Base-by-base conservation (phyloP, 2,329 filamentous ascomycete genomes). In the Diaporthe batatas region DNA sequence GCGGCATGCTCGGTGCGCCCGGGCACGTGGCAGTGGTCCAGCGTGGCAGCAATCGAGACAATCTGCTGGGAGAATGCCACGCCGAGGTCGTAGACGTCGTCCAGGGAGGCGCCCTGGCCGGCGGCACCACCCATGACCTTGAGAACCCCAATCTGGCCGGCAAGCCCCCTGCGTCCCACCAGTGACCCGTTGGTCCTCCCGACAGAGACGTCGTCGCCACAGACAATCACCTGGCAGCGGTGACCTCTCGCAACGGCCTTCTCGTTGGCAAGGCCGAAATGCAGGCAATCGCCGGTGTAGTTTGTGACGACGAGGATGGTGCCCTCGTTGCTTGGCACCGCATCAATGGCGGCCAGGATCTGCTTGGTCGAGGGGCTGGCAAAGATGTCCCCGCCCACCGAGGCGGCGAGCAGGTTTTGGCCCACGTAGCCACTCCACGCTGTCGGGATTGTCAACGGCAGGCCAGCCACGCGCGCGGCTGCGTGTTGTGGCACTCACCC, bases 351-450 rank as follows among this genome's bases (percentile, higher is more conserved):
- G 1, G 89, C 86, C 11, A 91, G 79, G 71, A 92, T 90, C 80
- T 92, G 90, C 73, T 88, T 89, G 14, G 90, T 90, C 72, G 87
- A 90, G 0, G 90, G 90, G 8, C 86, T 89, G 21, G 90, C 90
- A 75, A 92, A 92, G 75, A 92, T 88, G 77, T 91, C 89, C 55
- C 90, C 90, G 5, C 85, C 86, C 6, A 90, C 90, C 6, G 89
- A 87, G 6, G 89, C 89, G 1, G 88, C 84, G n/a, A 92, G 85
- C 81, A 91, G 84, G 78, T 90, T 90, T 72, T 81, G 79, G 70
- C 90, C 90, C 2, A 92, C 90, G 76, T 91, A 92, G 70, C 90
- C 90, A 2, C 88, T 84, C 86, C 90, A 91, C 75, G 89, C 90
- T 70, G 55, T 7, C 29, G 11, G 4, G 21, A 1, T 18, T 62